phyloP scores from a whole-genome alignment of 495 filamentous ascomycete species.

The Daldinia bambusicola region DNA sequence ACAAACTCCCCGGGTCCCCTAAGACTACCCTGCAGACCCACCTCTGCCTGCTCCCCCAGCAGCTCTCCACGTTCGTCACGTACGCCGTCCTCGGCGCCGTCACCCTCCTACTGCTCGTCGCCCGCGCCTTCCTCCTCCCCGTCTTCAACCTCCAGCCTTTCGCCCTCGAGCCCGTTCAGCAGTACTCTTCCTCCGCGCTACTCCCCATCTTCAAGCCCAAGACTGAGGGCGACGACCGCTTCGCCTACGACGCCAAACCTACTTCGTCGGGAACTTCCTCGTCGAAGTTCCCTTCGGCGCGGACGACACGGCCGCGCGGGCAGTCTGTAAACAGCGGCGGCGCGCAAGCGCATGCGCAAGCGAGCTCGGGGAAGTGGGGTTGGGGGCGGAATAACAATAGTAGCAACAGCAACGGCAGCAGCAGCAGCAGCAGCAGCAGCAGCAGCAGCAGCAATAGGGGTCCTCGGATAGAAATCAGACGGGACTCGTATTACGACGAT shows the following conservation, averaged over 20 bases:
- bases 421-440: too few relatives aligned
- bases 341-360: constrained; percentile 21
- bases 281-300: constrained; percentile 43
- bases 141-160: constrained; percentile 57
- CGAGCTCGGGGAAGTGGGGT: constrained; percentile 53
- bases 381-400: constrained; percentile 39
- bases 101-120: constrained; percentile 67
- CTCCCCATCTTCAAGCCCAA: constrained; percentile 61
- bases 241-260: constrained; percentile 34
- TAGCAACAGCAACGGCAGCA: too few relatives aligned
- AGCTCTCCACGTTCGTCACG: constrained; percentile 80
- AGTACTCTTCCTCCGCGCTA: constrained; percentile 35
- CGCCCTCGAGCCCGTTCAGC: constrained; percentile 52
- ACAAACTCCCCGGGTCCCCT: constrained; percentile 57
- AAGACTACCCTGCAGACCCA: constrained; percentile 80
- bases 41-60: constrained; percentile 90
- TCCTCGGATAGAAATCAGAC: constrained; percentile 57
- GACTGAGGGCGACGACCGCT: constrained; percentile 55
- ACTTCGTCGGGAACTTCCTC: constrained; percentile 40
- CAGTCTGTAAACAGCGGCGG: constrained; percentile 34
- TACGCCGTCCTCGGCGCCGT: constrained; percentile 73
- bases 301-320: constrained; percentile 36
- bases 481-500: constrained; percentile 50
- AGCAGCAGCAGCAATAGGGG: constrained; percentile 9
- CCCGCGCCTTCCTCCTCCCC: constrained; percentile 69